These are phyloP conservation scores for Aspergillus vadensis DNA, from an alignment of 2,329 filamentous ascomycete species.

Conservation along the genomic window DNA sequence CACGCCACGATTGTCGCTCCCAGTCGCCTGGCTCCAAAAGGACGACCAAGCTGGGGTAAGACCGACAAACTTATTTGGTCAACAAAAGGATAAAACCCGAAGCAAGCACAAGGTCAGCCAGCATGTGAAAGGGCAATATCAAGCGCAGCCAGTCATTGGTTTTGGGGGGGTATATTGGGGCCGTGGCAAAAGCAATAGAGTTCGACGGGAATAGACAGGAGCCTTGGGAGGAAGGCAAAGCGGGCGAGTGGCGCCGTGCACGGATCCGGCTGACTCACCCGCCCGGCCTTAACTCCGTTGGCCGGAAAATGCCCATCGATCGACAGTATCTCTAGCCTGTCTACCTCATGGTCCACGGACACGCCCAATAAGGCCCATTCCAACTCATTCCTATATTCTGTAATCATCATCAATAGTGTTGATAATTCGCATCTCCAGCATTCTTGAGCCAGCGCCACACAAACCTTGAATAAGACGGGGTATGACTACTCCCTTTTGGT, in stretches of 20 bases:
- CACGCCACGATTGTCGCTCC: not conserved
- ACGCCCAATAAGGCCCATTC: not conserved
- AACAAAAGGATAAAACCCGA: not conserved
- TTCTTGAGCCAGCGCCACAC: constrained; percentile 13
- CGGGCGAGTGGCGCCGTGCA: constrained; percentile 1
- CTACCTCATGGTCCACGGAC: not conserved
- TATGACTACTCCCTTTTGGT: constrained; percentile 12
- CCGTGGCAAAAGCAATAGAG: constrained; percentile 14
- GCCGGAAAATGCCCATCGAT: not conserved
- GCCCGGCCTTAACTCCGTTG: constrained; percentile 1
- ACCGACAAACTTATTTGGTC: not conserved
- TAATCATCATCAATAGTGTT: not conserved
- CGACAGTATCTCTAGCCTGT: not conserved
- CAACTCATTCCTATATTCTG: not conserved
- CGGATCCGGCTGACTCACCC: constrained; percentile 2
- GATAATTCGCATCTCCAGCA: not conserved
- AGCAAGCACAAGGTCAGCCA: constrained; percentile 1
- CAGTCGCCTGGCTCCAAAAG: not conserved
- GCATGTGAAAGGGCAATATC: constrained; percentile 2
- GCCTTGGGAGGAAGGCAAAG: constrained; percentile 2
- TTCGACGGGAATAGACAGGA: not conserved
- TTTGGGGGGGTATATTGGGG: not conserved
- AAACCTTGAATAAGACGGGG: not conserved
- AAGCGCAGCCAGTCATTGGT: not conserved
- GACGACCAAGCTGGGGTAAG: not conserved